Conservation (phyloP, 352 stramenopile species). For the Phytophthora citrophthora region DNA sequence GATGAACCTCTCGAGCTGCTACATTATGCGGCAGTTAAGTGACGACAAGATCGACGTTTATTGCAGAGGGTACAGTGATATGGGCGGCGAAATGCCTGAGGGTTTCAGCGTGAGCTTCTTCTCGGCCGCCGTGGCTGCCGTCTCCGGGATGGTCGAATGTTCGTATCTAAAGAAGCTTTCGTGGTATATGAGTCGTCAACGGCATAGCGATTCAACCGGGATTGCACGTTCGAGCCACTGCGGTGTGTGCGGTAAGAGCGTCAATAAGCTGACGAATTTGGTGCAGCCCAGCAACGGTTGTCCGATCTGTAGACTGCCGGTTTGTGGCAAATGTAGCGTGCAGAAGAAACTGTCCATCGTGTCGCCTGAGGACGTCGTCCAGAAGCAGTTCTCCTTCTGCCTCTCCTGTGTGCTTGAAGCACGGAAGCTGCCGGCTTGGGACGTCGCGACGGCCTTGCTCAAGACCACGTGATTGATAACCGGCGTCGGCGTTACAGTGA, state of each 20-base stretch:
- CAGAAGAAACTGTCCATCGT: conserved; percentile 51
- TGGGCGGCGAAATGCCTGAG: conserved; percentile 48
- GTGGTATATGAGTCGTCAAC: conserved; percentile 49
- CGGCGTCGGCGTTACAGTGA: not conserved
- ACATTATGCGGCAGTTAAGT: conserved; percentile 46
- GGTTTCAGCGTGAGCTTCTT: conserved; percentile 47
- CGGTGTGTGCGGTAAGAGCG: conserved; percentile 34
- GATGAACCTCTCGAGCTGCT: conserved; percentile 56
- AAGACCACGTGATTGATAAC: conserved; percentile 20
- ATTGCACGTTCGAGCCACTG: conserved; percentile 22
- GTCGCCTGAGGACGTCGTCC: conserved; percentile 39
- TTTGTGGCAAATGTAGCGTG: conserved; percentile 57
- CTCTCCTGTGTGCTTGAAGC: conserved; percentile 55
- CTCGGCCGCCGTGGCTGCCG: conserved; percentile 39
- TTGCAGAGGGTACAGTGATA: conserved; percentile 52
- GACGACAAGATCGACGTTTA: conserved; percentile 56
- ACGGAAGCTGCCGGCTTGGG: conserved; percentile 42
- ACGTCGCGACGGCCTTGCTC: conserved; percentile 44
- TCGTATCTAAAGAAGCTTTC: conserved; percentile 67
- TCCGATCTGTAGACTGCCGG: conserved; percentile 36
- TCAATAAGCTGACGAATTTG: conserved; percentile 31
- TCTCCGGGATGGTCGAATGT: conserved; percentile 51
- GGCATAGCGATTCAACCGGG: conserved; percentile 11
- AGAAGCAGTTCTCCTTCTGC: conserved; percentile 62
- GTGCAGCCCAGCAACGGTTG: conserved; percentile 31